Percentiles rank a stretch among this genome's conserved stretches.
phyloP scores from a whole-genome alignment of 176 grass and related monocot genomes.

The Metroxylon sagu region DNA sequence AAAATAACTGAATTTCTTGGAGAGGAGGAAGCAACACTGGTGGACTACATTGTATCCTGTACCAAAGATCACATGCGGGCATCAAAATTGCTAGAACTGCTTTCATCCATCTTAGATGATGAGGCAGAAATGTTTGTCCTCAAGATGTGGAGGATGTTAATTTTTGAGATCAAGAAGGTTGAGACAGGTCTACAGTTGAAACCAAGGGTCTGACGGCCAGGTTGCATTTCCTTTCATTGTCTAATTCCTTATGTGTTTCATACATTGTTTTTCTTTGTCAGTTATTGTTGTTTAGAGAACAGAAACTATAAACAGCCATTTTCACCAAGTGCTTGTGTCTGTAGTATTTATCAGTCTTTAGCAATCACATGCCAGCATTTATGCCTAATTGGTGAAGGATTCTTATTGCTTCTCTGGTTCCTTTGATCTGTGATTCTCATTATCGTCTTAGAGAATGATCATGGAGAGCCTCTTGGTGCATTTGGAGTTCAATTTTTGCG shows the following conservation, averaged over 20 bases:
- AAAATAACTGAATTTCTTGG: constrained; percentile 98
- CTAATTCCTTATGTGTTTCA: constrained; percentile 8
- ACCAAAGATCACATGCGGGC: constrained; percentile 90
- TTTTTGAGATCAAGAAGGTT: constrained; percentile 98
- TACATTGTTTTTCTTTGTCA: constrained; percentile 11
- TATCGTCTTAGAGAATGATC: background rate
- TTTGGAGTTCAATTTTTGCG: background rate
- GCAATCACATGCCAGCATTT: no score
- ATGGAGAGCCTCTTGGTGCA: background rate
- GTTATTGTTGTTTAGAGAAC: no score
- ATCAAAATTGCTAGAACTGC: constrained; percentile 81
- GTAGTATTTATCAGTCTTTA: no score
- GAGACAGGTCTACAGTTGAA: constrained; percentile 59
- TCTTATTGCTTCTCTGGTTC: background rate
- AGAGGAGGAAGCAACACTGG: constrained; percentile 93
- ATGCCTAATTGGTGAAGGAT: background rate
- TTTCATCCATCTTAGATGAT: constrained; percentile 80
- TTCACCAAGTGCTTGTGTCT: no score
- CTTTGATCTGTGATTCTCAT: background rate
- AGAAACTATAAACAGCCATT: no score
- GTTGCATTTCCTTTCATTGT: constrained; percentile 22
- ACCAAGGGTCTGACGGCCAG: constrained; percentile 32
- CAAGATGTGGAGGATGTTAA: constrained; percentile 99
- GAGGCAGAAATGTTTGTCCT: constrained; percentile 99
- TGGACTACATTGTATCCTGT: constrained; percentile 94